Evolutionary conservation across 2,329 filamentous ascomycete genomes (phyloP).

Genomic region (Alternaria sp.): DNA sequence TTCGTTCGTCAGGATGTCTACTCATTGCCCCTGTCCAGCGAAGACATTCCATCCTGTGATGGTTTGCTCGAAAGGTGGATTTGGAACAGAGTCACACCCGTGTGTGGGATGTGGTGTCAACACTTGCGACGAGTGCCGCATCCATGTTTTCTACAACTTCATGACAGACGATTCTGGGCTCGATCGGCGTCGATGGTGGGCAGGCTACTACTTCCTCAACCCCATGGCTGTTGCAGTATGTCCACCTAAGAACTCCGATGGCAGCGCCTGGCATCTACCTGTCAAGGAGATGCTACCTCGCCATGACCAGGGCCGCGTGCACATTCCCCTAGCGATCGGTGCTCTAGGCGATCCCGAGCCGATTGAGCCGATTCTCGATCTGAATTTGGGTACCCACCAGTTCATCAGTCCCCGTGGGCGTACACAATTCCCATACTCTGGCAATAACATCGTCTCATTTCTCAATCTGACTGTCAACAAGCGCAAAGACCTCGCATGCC

Average conservation of each 20-base stretch:
- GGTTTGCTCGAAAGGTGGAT: constrained; percentile 4
- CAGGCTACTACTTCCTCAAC: constrained; percentile 27
- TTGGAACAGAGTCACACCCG: constrained; percentile 16
- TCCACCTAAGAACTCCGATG: constrained; percentile 15
- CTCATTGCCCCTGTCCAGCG: constrained; percentile 8
- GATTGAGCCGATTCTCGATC: constrained; percentile 27
- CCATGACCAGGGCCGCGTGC: constrained; percentile 33
- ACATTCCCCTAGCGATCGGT: constrained; percentile 20
- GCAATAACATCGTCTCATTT: constrained; percentile 6
- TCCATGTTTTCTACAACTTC: constrained; percentile 36
- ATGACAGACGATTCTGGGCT: constrained; percentile 25
- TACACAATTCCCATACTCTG: constrained; percentile 21
- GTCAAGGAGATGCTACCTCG: constrained; percentile 3
- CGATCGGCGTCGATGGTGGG: constrained; percentile 23
- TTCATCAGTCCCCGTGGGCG: constrained; percentile 13
- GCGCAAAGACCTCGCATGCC: constrained; percentile 19
- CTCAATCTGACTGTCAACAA: neutral
- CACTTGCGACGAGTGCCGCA: constrained; percentile 38
- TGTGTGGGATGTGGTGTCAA: constrained; percentile 27
- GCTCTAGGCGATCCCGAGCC: constrained; percentile 19
- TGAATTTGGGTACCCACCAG: constrained; percentile 21
- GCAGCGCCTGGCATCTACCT: constrained; percentile 11
- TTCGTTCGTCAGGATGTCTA: neutral
- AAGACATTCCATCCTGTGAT: neutral
- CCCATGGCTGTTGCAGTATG: constrained; percentile 19